A percentile compares a stretch with the other conserved stretches of the same genome.
Evolutionary conservation across 176 grass and related monocot species (phyloP).

Genomic region (Phragmites australis): DNA sequence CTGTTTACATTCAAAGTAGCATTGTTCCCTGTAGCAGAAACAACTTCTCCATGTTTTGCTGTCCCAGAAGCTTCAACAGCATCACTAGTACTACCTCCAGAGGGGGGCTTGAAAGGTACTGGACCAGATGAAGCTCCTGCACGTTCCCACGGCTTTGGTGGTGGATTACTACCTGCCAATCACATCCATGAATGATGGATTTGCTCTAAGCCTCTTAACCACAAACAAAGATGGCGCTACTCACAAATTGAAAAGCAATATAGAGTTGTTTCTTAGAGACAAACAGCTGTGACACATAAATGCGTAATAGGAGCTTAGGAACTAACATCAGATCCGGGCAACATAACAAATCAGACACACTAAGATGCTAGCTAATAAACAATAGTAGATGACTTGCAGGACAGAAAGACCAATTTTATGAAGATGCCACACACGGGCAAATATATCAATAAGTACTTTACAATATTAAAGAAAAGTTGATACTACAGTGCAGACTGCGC

Average conservation of each 20-base stretch:
- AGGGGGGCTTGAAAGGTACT: slow-evolving; percentile 63
- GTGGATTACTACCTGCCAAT: slow-evolving; percentile 59
- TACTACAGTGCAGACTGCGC: background rate
- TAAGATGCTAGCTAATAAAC: too few relatives aligned
- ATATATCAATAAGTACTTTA: too few relatives aligned
- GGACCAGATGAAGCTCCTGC: slow-evolving; percentile 61
- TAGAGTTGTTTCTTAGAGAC: background rate
- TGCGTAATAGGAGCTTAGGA: background rate
- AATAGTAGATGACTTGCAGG: too few relatives aligned
- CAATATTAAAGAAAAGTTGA: background rate
- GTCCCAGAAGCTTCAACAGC: slow-evolving; percentile 86
- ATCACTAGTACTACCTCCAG: slow-evolving; percentile 75
- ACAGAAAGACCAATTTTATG: too few relatives aligned
- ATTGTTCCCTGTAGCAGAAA: slow-evolving; percentile 54
- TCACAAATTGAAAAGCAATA: background rate
- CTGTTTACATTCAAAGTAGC: slow-evolving; percentile 37
- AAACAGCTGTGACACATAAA: background rate
- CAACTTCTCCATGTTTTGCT: slow-evolving; percentile 73
- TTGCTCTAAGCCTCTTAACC: background rate
- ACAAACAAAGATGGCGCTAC: background rate
- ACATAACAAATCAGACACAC: too few relatives aligned
- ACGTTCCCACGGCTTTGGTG: slow-evolving; percentile 76
- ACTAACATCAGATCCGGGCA: background rate
- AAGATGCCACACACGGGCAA: too few relatives aligned
- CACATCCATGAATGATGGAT: slow-evolving; percentile 1